Base-by-base conservation (phyloP, 1,284 basidiomycete genomes). In the Erythrobasidium hasegawianum region DNA sequence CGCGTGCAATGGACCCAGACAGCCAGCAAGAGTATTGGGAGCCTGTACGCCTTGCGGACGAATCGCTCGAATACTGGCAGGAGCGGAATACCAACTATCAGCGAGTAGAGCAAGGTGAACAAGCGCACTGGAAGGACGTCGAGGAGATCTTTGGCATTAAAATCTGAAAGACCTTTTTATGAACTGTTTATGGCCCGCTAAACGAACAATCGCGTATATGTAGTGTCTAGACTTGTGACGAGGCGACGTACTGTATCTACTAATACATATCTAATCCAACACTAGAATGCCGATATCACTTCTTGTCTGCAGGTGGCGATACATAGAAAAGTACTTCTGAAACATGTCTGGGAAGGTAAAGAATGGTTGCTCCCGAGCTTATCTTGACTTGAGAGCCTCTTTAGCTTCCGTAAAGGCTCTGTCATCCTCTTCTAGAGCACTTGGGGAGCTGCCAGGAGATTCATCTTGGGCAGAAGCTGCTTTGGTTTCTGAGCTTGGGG, bases 1-100 rank as follows among this genome's bases (percentile, higher is more conserved):
- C 58, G 78, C 77, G 8, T 82, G 81, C 84, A 73, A 87, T 84
- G 18, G 92, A 95, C 73, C 82, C 83, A 0, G 93, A 96, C 78
- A 89, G 89, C 0, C 87, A 87, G 1, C 92, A 94, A 75, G 81
- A 88, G 29, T 85, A 92, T 56, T 96, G 92, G 92, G 77, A 81
- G 61, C 91, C 92, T 0, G 77, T 81, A 18, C 79, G 83, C 60
- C 77, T 78, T 7, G 82, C 80, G 13, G 80, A 83, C 18, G 79
- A 79, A 0, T 76, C 78, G 53, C 77, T 93, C 56, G 87, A 88
- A 76, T 96, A 94, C 79, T 96, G 92, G 92, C 75, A 79, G 1
- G 87, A 90, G 77, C 81, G 90, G 72, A 86, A 89, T 76, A 81
- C 78, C 68, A 83, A 86, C 24, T 89, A 84, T 80, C 78, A 76